Conservation (phyloP, 495 filamentous ascomycete species). For the Cetradonia linearis region DNA sequence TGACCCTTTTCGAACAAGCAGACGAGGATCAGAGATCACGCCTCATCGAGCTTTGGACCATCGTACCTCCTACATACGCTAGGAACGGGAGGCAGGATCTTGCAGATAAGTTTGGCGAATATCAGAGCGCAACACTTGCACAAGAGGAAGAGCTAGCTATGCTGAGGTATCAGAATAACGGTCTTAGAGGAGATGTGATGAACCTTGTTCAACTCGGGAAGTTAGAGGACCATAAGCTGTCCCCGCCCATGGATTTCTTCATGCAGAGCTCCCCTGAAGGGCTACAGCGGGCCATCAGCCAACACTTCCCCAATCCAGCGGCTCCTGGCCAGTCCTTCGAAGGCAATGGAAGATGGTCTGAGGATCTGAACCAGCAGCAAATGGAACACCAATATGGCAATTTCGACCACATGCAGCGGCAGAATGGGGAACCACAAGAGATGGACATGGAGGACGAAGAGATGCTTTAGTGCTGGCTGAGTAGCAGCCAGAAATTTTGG, state of each 20-base stretch:
- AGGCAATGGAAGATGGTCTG: slow-evolving; percentile 39
- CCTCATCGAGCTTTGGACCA: slow-evolving; percentile 57
- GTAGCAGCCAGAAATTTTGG: not conserved
- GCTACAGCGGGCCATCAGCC: slow-evolving; percentile 40
- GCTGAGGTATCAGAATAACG: slow-evolving; percentile 40
- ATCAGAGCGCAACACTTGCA: slow-evolving; percentile 37
- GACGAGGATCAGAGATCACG: slow-evolving; percentile 46
- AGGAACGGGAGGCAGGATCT: slow-evolving; percentile 34
- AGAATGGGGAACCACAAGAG: slow-evolving; percentile 9
- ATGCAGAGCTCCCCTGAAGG: slow-evolving; percentile 27
- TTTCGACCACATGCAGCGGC: slow-evolving; percentile 36
- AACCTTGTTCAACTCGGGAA: not conserved
- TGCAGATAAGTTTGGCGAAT: slow-evolving; percentile 27
- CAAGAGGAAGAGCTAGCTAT: slow-evolving; percentile 44
- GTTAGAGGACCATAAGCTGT: slow-evolving; percentile 28
- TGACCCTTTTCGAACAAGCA: slow-evolving; percentile 34
- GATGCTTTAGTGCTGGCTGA: slow-evolving; percentile 11
- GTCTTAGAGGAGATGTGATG: slow-evolving; percentile 23
- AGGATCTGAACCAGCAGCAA: slow-evolving; percentile 28
- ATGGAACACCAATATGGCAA: slow-evolving; percentile 53
- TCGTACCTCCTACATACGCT: slow-evolving; percentile 38
- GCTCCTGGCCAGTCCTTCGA: slow-evolving; percentile 20
- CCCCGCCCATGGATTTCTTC: slow-evolving; percentile 27
- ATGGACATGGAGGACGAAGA: slow-evolving; percentile 18
- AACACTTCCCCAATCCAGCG: slow-evolving; percentile 53